Evolutionary conservation across 176 grass and related monocot species (phyloP).

Genomic region (Saccharum spontaneum): DNA sequence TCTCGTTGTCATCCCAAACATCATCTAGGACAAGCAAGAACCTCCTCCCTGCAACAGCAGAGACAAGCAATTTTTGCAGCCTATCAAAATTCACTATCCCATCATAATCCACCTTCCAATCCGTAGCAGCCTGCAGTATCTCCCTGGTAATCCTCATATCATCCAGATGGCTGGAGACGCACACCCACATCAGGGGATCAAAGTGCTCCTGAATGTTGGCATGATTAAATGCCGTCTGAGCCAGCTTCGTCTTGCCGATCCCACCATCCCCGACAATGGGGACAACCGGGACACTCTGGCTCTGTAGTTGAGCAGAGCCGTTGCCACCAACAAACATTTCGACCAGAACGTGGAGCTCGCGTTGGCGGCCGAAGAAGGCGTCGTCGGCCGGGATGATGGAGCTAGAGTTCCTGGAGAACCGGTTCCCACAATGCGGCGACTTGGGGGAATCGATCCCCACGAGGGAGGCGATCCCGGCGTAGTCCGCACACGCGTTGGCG

Average conservation of each 20-base stretch:
- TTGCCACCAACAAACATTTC: background rate
- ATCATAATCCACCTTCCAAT: conserved; percentile 6
- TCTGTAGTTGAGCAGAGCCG: background rate
- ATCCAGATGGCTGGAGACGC: conserved; percentile 22
- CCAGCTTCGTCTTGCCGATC: conserved; percentile 50
- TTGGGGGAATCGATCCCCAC: background rate
- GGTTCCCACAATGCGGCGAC: background rate
- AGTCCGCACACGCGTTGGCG: background rate
- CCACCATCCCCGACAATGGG: conserved; percentile 47
- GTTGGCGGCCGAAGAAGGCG: conserved; percentile 5
- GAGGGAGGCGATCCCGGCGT: background rate
- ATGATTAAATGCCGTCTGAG: conserved; percentile 38
- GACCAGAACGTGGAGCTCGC: conserved; percentile 19
- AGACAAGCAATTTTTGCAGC: conserved; percentile 27
- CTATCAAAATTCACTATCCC: conserved; percentile 11
- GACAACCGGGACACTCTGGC: conserved; percentile 23
- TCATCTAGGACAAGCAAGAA: conserved; percentile 64
- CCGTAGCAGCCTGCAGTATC: conserved; percentile 25
- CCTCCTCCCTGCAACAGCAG: conserved; percentile 14
- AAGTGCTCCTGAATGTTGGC: conserved; percentile 18
- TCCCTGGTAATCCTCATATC: conserved; percentile 29
- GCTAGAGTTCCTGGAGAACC: background rate
- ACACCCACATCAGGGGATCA: conserved; percentile 42
- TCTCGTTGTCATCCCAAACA: conserved; percentile 43
- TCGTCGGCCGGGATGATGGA: background rate